These are phyloP conservation scores for Epichloe elymi DNA, from an alignment of 2,329 filamentous ascomycete species.

Conservation along the genomic window DNA sequence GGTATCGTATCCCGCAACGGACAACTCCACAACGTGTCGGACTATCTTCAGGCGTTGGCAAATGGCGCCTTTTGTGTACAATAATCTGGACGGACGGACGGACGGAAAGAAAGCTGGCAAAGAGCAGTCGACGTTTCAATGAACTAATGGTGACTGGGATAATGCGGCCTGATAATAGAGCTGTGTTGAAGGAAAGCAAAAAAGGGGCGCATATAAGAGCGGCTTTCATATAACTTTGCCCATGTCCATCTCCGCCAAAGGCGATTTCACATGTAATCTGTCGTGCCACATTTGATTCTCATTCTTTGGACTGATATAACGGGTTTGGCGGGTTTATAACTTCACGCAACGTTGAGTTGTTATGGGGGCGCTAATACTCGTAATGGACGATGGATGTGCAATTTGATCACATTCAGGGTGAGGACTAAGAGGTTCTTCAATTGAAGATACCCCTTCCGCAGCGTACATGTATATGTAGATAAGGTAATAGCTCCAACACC, in stretches of 20 bases:
- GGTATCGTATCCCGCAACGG: background rate
- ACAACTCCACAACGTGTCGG: background rate
- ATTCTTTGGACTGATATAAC: slow-evolving; percentile 10
- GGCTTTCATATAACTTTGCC: slow-evolving; percentile 6
- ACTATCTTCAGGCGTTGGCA: background rate
- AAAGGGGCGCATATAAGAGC: slow-evolving; percentile 12
- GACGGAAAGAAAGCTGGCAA: background rate
- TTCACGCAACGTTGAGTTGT: background rate
- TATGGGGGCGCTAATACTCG: background rate
- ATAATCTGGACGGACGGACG: slow-evolving; percentile 1
- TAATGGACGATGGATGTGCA: too few species aligned
- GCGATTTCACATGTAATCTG: slow-evolving; percentile 15
- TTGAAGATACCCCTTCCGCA: too few species aligned
- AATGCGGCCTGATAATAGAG: background rate
- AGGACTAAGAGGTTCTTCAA: too few species aligned
- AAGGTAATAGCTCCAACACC: too few species aligned
- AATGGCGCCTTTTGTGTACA: slow-evolving; percentile 3
- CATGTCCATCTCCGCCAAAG: slow-evolving; percentile 18
- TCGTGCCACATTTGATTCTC: slow-evolving; percentile 12
- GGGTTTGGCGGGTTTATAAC: background rate
- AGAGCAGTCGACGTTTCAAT: background rate
- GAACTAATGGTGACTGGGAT: background rate
- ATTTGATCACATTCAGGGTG: too few species aligned
- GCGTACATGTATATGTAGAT: too few species aligned
- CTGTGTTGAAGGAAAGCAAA: slow-evolving; percentile 5